These are phyloP conservation scores for Climacium dendroides DNA, from an alignment of 225 moss, liverwort and hornwort genomes.

Conservation along the genomic window DNA sequence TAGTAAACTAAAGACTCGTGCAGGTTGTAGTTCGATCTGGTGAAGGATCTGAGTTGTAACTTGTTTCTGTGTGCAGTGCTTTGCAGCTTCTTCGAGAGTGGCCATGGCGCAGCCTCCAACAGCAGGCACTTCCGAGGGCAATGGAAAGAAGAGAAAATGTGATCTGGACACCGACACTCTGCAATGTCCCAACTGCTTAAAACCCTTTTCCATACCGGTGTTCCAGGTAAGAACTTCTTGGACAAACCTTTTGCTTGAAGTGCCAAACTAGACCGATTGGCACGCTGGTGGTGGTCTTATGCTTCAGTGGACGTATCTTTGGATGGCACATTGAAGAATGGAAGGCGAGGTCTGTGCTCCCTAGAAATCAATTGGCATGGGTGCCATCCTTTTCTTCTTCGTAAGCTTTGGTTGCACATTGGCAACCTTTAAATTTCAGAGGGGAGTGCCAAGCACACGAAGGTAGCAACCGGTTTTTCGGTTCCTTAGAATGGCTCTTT, in stretches of 20 bases:
- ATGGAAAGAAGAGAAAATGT: background rate
- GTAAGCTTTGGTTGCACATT: background rate
- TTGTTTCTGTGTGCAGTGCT: background rate
- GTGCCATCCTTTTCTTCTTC: background rate
- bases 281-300: background rate
- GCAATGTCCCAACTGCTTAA: background rate
- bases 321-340: background rate
- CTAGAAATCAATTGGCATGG: background rate
- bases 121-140: background rate
- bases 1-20: background rate
- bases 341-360: background rate
- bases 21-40: background rate
- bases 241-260: background rate
- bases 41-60: background rate
- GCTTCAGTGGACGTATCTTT: background rate
- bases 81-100: background rate
- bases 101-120: background rate
- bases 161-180: background rate
- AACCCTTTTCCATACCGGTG: background rate
- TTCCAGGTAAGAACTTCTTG: background rate
- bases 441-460: background rate
- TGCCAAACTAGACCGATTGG: background rate
- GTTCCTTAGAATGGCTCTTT: background rate
- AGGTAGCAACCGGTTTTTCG: background rate
- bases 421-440: background rate